Percentiles rank a stretch among this genome's conserved stretches.
Evolutionary conservation across 208 protist genomes (phyloP).

Genomic region (Leishmania tropica): DNA sequence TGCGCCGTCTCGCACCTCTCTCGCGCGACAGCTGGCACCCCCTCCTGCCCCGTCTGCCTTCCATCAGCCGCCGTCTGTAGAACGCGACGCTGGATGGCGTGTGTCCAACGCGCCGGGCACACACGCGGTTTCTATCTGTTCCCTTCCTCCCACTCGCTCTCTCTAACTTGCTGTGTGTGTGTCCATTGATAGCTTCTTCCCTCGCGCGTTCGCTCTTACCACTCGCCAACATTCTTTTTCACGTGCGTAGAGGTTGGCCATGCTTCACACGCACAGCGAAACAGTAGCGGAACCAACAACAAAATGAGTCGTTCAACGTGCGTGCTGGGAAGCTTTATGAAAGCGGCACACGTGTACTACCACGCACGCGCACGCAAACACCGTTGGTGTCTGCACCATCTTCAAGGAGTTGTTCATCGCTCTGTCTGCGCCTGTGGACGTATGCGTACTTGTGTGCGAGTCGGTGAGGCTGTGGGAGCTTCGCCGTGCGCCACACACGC

Average conservation of each 20-base stretch:
- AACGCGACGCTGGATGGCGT: neutral
- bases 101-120: neutral
- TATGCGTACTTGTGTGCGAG: neutral
- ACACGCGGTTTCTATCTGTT: neutral
- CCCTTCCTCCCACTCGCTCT: neutral
- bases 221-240: neutral
- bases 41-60: neutral
- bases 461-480: neutral
- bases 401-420: neutral
- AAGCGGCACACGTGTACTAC: neutral
- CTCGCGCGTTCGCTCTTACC: neutral
- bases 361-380: neutral
- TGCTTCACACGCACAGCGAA: neutral
- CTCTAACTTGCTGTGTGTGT: neutral
- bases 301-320: neutral
- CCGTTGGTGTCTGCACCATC: neutral
- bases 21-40: neutral
- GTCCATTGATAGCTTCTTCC: neutral
- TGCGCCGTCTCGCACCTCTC: neutral
- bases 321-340: neutral
- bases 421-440: neutral
- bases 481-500: neutral
- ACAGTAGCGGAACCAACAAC: neutral
- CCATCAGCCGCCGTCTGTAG: neutral
- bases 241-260: neutral